Percentiles rank a stretch among this genome's conserved stretches.
These are phyloP conservation scores for Cladosporium sp. DNA, from an alignment of 2,329 filamentous ascomycete genomes.

Conservation along the genomic window DNA sequence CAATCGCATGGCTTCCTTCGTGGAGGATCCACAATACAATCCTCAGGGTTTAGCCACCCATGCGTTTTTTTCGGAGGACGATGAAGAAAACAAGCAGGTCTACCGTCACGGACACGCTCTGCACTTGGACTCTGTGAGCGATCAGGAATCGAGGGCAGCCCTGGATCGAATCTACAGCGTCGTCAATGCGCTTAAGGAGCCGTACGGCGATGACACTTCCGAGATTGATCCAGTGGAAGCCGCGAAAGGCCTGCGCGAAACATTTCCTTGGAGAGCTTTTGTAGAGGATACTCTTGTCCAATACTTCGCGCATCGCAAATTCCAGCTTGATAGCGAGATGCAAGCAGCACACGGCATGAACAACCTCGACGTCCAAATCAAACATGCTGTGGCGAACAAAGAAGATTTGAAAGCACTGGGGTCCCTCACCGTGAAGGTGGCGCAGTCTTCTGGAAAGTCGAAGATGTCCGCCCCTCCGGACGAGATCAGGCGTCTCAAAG, in stretches of 20 bases:
- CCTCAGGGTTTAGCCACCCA: constrained; percentile 17
- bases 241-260: constrained; percentile 37
- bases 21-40: constrained; percentile 16
- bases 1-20: constrained; percentile 17
- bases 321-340: constrained; percentile 41
- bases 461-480: background rate
- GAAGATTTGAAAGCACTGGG: background rate
- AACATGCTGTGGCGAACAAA: background rate
- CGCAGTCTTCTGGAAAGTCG: background rate
- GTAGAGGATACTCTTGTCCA: constrained; percentile 28
- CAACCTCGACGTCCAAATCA: constrained; percentile 24
- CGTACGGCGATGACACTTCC: constrained; percentile 9
- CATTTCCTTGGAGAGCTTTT: constrained; percentile 48
- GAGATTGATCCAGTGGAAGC: constrained; percentile 30
- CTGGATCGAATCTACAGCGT: constrained; percentile 13
- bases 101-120: constrained; percentile 16
- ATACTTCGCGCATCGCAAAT: constrained; percentile 21
- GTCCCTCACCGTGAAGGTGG: background rate
- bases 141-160: background rate
- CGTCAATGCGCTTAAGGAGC: constrained; percentile 12
- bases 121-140: constrained; percentile 12
- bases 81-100: constrained; percentile 14
- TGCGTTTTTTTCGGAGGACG: constrained; percentile 20
- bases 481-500: background rate
- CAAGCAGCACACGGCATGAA: constrained; percentile 38